phyloP scores from a whole-genome alignment of 2,329 filamentous ascomycete genomes.

The Aspergillus brunneoviolaceus region DNA sequence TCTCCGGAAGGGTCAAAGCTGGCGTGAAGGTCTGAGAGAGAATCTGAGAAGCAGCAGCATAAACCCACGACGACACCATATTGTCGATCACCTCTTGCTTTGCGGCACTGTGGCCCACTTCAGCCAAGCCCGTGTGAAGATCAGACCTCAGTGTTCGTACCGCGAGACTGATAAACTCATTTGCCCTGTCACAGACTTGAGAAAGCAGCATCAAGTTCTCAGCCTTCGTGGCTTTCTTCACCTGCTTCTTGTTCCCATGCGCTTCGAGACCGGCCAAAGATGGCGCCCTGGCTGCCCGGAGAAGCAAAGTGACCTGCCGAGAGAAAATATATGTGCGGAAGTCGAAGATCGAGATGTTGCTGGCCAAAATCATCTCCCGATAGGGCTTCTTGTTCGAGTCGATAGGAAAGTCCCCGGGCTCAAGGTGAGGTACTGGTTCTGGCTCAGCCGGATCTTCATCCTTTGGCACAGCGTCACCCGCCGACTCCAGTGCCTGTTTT shows the following conservation, averaged over 20 bases:
- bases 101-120: constrained; percentile 34
- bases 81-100: constrained; percentile 45
- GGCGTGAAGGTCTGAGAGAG: constrained; percentile 42
- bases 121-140: constrained; percentile 61
- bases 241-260: constrained; percentile 40
- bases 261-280: constrained; percentile 35
- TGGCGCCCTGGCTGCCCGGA: constrained; percentile 71
- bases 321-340: constrained; percentile 93
- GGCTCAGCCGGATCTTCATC: constrained; percentile 32
- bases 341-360: constrained; percentile 94
- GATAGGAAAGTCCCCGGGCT: constrained; percentile 40
- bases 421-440: constrained; percentile 27
- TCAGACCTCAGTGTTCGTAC: constrained; percentile 79
- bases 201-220: constrained; percentile 80
- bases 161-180: constrained; percentile 80
- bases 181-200: constrained; percentile 77
- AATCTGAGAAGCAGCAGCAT: constrained; percentile 45
- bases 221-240: constrained; percentile 56
- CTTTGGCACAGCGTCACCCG: constrained; percentile 23
- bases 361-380: constrained; percentile 85
- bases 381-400: constrained; percentile 72
- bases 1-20: constrained; percentile 37
- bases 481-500: constrained; percentile 51
- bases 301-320: constrained; percentile 76
- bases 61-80: constrained; percentile 49